Conservation (phyloP, 192 early-diverging fungal genomes). For the Coemansia sp. region DNA sequence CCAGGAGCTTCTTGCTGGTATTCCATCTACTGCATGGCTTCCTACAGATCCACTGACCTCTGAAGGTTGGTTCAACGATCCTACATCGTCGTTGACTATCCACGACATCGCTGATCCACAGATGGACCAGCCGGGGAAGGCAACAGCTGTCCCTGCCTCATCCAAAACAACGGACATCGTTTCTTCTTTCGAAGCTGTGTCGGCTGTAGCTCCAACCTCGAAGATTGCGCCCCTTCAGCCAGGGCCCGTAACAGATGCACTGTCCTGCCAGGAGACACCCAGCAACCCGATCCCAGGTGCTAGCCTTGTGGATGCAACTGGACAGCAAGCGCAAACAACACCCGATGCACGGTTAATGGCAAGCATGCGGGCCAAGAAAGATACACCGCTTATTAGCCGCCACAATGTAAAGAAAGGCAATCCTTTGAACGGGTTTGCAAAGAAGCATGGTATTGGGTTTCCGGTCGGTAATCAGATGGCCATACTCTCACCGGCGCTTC, state of each 20-base stretch:
- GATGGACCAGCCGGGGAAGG: neutral
- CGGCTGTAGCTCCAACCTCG: neutral
- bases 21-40: slow-evolving; percentile 43
- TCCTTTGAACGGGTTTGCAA: slow-evolving; percentile 45
- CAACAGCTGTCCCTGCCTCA: neutral
- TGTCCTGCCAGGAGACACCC: neutral
- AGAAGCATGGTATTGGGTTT: slow-evolving; percentile 45
- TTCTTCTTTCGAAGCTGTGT: neutral
- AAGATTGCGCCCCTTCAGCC: neutral
- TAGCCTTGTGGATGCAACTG: slow-evolving; percentile 1
- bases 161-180: neutral
- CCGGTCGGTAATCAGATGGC: slow-evolving; percentile 45
- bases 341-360: slow-evolving; percentile 31
- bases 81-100: slow-evolving; percentile 32
- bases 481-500: slow-evolving; percentile 36
- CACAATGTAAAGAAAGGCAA: slow-evolving; percentile 19
- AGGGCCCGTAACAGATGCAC: neutral
- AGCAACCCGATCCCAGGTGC: neutral
- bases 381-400: slow-evolving; percentile 20
- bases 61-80: slow-evolving; percentile 48
- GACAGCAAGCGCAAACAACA: slow-evolving; percentile 3
- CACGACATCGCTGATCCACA: slow-evolving; percentile 20
- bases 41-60: slow-evolving; percentile 51
- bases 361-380: slow-evolving; percentile 23
- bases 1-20: slow-evolving; percentile 49